Conservation (phyloP, 805 yeast species). For the Starmerella apicola region DNA sequence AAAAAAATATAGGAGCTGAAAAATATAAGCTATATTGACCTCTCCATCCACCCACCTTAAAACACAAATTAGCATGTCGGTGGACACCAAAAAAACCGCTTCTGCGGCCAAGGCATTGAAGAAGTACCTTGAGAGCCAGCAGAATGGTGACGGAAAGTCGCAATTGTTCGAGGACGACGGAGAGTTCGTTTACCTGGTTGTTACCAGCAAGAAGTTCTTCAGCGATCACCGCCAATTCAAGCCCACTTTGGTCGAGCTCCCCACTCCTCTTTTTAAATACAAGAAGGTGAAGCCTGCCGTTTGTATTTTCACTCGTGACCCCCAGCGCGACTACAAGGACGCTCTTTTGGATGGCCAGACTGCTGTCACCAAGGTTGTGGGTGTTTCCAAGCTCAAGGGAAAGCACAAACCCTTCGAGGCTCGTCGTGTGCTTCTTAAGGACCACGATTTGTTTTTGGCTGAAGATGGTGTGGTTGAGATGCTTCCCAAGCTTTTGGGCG, state of each 20-base stretch:
- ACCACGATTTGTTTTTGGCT: constrained; percentile 65
- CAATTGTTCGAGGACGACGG: constrained; percentile 46
- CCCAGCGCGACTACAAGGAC: constrained; percentile 33
- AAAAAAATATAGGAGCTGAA: too few species aligned
- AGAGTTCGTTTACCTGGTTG: constrained; percentile 42
- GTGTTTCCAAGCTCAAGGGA: constrained; percentile 66
- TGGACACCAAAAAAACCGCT: constrained; percentile 23
- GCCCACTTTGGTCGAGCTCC: constrained; percentile 31
- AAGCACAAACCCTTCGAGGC: constrained; percentile 82
- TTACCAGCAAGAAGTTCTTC: constrained; percentile 54
- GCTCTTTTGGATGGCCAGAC: constrained; percentile 23
- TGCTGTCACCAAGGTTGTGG: constrained; percentile 39
- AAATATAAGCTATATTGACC: too few species aligned
- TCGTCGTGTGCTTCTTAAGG: constrained; percentile 56
- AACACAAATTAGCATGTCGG: too few species aligned
- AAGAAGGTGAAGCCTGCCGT: constrained; percentile 36
- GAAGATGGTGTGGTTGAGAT: constrained; percentile 73
- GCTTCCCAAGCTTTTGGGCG: constrained; percentile 75
- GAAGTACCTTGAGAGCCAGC: constrained; percentile 38
- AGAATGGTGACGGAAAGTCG: constrained; percentile 28
- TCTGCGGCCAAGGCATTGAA: constrained; percentile 43
- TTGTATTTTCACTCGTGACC: constrained; percentile 63
- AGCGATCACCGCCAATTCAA: constrained; percentile 40
- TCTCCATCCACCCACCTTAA: too few species aligned
- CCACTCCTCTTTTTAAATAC: constrained; percentile 35